phyloP scores from a whole-genome alignment of 768 basidiomycete species.

The Rickenella mellea region DNA sequence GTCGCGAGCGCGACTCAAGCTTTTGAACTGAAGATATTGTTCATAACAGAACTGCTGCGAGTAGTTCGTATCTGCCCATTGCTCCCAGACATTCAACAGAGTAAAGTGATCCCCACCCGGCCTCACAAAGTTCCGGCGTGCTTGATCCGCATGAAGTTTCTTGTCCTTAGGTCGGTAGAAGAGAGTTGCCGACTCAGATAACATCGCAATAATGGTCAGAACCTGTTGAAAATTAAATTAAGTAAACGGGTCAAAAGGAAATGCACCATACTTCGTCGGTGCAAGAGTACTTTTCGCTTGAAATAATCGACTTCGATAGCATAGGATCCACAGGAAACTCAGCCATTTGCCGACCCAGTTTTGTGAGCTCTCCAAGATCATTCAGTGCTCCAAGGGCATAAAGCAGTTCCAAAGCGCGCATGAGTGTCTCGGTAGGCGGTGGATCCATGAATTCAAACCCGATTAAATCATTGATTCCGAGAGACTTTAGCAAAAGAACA shows the following conservation, averaged over 20 bases:
- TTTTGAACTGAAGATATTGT: slow-evolving; percentile 92
- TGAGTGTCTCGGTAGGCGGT: slow-evolving; percentile 94
- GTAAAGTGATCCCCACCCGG: slow-evolving; percentile 98
- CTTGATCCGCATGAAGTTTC: slow-evolving; percentile 94
- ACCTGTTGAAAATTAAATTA: slow-evolving; percentile 42
- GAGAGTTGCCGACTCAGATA: slow-evolving; percentile 88
- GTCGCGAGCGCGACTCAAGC: slow-evolving; percentile 86
- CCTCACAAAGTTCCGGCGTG: slow-evolving; percentile 92
- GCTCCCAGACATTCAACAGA: slow-evolving; percentile 94
- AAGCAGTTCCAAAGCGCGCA: slow-evolving; percentile 85
- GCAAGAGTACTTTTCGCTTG: slow-evolving; percentile 87
- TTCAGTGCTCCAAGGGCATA: slow-evolving; percentile 96
- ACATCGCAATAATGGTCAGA: slow-evolving; percentile 93
- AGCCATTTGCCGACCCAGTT: slow-evolving; percentile 93
- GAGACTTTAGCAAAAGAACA: slow-evolving; percentile 87
- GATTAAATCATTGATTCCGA: slow-evolving; percentile 97
- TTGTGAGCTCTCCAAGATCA: slow-evolving; percentile 91
- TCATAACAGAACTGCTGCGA: slow-evolving; percentile 97
- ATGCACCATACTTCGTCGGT: slow-evolving; percentile 79
- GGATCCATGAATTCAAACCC: slow-evolving; percentile 99
- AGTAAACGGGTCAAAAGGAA: background rate
- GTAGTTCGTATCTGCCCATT: slow-evolving; percentile 97
- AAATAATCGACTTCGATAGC: slow-evolving; percentile 92
- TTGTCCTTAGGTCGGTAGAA: slow-evolving; percentile 99
- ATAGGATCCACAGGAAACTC: slow-evolving; percentile 99